phyloP scores from a whole-genome alignment of 1,284 basidiomycete species.

The Trametes versicolor region DNA sequence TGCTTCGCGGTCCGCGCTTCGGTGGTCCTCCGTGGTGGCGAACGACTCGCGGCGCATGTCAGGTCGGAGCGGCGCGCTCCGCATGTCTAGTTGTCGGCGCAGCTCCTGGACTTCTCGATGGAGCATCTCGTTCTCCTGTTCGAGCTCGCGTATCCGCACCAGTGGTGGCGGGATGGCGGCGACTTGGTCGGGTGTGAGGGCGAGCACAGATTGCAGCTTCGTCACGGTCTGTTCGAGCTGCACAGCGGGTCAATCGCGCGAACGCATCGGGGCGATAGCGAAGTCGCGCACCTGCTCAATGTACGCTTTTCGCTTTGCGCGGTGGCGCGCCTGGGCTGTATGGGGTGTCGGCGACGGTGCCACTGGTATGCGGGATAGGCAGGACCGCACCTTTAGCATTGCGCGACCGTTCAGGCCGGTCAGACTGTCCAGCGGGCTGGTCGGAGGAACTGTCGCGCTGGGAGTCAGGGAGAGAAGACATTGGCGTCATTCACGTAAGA shows the following conservation, averaged over 20 bases:
- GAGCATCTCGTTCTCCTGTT: conserved; percentile 75
- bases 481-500: conserved; percentile 49
- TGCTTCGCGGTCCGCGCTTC: conserved; percentile 64
- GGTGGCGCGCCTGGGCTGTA: conserved; percentile 87
- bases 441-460: conserved; percentile 35
- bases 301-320: conserved; percentile 93
- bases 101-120: conserved; percentile 76
- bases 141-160: conserved; percentile 76
- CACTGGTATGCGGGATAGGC: neutral
- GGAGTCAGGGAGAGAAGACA: conserved; percentile 38
- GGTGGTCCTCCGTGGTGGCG: conserved; percentile 39
- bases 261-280: neutral
- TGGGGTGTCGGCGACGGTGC: conserved; percentile 4
- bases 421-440: conserved; percentile 35
- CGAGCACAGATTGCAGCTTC: conserved; percentile 77
- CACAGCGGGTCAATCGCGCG: neutral
- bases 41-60: conserved; percentile 39
- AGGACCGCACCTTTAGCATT: conserved; percentile 43
- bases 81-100: conserved; percentile 60
- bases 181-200: conserved; percentile 74
- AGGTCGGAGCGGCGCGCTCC: conserved; percentile 40
- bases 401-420: conserved; percentile 73
- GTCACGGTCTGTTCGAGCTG: conserved; percentile 85
- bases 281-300: conserved; percentile 80
- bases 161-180: conserved; percentile 74